A percentile compares a stretch with the other conserved stretches of the same genome.
Conservation (phyloP, 73 alveolate species). For the Paramecium primaurelia region DNA sequence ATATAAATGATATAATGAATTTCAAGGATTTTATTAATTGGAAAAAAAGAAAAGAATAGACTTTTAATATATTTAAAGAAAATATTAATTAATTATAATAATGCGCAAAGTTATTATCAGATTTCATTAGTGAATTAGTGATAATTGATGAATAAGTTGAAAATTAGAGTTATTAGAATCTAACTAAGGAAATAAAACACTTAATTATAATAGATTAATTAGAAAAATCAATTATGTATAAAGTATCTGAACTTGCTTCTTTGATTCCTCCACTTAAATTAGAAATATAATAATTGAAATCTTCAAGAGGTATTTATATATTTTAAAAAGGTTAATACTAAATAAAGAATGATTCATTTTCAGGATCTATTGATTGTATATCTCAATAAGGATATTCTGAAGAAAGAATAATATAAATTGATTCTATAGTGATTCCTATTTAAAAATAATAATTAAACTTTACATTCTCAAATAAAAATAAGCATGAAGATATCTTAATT, state of each 20-base stretch:
- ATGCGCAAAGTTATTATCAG: background rate
- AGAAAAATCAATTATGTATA: background rate
- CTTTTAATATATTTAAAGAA: background rate
- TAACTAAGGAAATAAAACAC: background rate
- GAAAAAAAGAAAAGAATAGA: background rate
- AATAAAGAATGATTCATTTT: background rate
- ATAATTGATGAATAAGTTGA: background rate
- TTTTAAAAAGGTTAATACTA: background rate
- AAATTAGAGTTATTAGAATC: background rate
- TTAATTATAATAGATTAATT: background rate
- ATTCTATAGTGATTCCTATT: background rate
- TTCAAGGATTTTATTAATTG: background rate
- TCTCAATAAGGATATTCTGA: background rate
- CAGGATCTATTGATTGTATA: background rate
- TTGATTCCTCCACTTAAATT: background rate
- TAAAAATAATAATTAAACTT: background rate
- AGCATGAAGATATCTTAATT: background rate
- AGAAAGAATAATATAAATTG: no score
- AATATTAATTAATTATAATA: background rate
- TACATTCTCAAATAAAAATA: background rate
- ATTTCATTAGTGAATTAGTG: background rate
- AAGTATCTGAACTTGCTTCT: background rate
- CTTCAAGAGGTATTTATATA: background rate
- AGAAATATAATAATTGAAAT: background rate
- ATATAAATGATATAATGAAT: background rate